Base-by-base conservation (phyloP, 148 eudicot genomes). In the Spergularia marina region DNA sequence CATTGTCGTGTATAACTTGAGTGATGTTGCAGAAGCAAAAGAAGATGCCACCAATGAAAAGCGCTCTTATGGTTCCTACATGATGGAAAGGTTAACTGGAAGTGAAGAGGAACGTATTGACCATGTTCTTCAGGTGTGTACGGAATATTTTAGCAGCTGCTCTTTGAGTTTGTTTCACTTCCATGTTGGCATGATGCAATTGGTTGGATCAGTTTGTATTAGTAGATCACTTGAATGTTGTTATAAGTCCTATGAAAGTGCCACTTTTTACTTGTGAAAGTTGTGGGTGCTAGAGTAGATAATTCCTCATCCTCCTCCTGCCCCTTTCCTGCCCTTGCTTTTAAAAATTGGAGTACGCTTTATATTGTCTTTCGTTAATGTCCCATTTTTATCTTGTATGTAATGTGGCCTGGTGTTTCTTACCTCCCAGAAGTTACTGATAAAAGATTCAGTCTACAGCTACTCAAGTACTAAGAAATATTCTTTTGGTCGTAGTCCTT, bases 71-170 rank as follows among this genome's bases (percentile, higher is more conserved):
- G 98, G 98, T 73, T 90, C 94, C 68, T 68, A 84, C n/a, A 95
- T 95, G 98, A 86, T 95, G 83, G 96, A 95, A 80, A 91, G 87
- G 82, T 80, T 95, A 76, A 87, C 92, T 25, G 94, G 97, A 71
- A 86, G 89, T 74, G 80, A 77, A 83, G 90, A 80, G 70, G 96
- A 97, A 21, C 88, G 97, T 78, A 68, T 95, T 52, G 98, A 95
- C 79, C 92, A 95, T 84, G 91, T 86, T 55, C 92, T 95, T 80
- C 98, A 95, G 82, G 98, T 94, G 74, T 23, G 25, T 73, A 47
- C 44, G 7, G 34, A n/a, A 9, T 14, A 52, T 64, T 60, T 52
- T 47, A 54, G 66, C 49, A 13, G 6, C 7, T 70, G n/a, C 39
- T 9, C 34, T 58, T 74, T 8, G 1, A 51, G 34, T 67, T 30